Conservation (phyloP, 2,329 filamentous ascomycete genomes). For the Colletotrichum falcatum region DNA sequence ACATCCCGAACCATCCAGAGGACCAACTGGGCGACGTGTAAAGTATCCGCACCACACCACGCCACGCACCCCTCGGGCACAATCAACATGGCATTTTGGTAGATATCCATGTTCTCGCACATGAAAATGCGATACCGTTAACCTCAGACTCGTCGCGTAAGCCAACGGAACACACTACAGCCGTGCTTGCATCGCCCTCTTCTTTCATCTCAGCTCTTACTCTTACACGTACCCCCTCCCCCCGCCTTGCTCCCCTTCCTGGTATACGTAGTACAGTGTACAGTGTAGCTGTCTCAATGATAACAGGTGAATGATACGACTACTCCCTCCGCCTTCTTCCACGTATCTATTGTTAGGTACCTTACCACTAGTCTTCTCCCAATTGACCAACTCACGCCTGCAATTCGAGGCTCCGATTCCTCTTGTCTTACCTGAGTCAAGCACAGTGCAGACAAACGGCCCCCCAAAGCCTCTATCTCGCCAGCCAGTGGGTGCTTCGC, state of each 20-base stretch:
- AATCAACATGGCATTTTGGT: constrained; percentile 36
- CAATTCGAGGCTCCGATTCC: constrained; percentile 3
- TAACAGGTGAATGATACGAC: not conserved
- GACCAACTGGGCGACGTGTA: not conserved
- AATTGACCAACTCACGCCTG: constrained; percentile 8
- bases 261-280: no score
- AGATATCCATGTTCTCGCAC: constrained; percentile 33
- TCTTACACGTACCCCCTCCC: constrained; percentile 3
- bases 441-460: constrained; percentile 7
- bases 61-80: constrained; percentile 8
- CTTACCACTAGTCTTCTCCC: not conserved
- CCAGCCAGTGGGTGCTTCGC: constrained; percentile 2
- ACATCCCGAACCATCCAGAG: not conserved
- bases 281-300: not conserved
- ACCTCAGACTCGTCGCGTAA: constrained; percentile 8
- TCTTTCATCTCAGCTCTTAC: constrained; percentile 2
- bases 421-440: constrained; percentile 26
- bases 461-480: constrained; percentile 2
- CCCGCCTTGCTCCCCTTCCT: not conserved
- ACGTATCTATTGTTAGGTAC: not conserved
- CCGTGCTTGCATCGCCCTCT: constrained; percentile 33
- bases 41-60: not conserved
- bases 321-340: constrained; percentile 14
- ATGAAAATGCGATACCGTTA: constrained; percentile 36
- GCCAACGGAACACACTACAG: constrained; percentile 27